These are phyloP conservation scores for Ceratocystiopsis minuta DNA, from an alignment of 2,329 filamentous ascomycete genomes.

Conservation along the genomic window DNA sequence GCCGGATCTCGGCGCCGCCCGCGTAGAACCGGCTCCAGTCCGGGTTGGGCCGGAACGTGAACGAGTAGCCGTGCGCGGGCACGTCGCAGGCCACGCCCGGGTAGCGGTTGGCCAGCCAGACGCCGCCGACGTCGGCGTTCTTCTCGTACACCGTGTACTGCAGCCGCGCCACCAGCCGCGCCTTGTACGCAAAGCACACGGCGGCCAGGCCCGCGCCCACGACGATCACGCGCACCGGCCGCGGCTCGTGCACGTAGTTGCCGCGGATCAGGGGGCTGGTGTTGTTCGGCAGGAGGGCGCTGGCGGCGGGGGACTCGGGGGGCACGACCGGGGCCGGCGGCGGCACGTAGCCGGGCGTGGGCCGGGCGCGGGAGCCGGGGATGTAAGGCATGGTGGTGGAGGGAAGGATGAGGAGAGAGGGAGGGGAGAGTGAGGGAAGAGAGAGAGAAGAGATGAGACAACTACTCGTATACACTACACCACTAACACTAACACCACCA, in stretches of 20 bases:
- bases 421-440: no score
- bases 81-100: constrained; percentile 38
- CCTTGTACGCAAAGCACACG: constrained; percentile 6
- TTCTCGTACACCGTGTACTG: constrained; percentile 12
- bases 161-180: constrained; percentile 7
- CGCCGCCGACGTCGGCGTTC: constrained; percentile 35
- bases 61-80: constrained; percentile 42
- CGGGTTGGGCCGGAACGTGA: constrained; percentile 39
- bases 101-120: constrained; percentile 40
- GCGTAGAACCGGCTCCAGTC: constrained; percentile 23
- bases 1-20: constrained; percentile 1
- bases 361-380: no score
- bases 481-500: no score
- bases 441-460: no score
- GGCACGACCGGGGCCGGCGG: not conserved
- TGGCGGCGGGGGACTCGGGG: constrained; percentile 1
- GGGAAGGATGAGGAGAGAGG: no score
- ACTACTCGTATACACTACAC: no score
- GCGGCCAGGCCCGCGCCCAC: constrained; percentile 10
- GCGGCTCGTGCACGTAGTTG: constrained; percentile 5
- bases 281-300: constrained; percentile 3
- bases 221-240: constrained; percentile 9
- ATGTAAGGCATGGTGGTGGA: no score
- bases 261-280: constrained; percentile 1
- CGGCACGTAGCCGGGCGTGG: not conserved